A percentile compares a stretch with the other conserved stretches of the same genome.
These are phyloP conservation scores for Clathrospora elynae DNA, from an alignment of 2,329 filamentous ascomycete genomes.

Conservation along the genomic window DNA sequence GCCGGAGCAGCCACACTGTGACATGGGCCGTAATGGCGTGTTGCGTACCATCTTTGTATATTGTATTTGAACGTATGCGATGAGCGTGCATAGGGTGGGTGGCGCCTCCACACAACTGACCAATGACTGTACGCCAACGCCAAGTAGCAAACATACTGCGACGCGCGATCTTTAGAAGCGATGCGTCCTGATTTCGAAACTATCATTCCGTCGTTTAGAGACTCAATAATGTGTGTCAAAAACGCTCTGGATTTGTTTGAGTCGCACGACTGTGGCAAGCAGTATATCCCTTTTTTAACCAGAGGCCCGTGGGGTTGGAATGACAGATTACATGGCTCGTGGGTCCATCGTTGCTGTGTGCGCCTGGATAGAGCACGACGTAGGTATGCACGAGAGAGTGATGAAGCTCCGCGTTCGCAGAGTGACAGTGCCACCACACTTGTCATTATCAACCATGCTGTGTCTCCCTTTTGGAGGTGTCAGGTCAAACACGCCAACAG, in stretches of 20 bases:
- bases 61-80: background rate
- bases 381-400: conserved; percentile 5
- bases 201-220: background rate
- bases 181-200: conserved; percentile 5
- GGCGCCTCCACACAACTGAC: background rate
- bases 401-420: conserved; percentile 14
- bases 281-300: conserved; percentile 1
- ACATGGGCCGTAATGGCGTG: background rate
- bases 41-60: background rate
- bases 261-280: conserved; percentile 3
- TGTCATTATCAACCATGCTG: conserved; percentile 16
- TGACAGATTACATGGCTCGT: conserved; percentile 25
- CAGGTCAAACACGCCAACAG: background rate
- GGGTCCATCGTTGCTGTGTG: conserved; percentile 5
- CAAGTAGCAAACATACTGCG: conserved; percentile 18
- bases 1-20: background rate
- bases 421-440: conserved; percentile 13
- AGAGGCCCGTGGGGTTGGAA: conserved; percentile 3
- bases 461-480: conserved; percentile 6
- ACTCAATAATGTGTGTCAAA: background rate
- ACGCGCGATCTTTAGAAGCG: conserved; percentile 3
- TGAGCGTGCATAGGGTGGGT: background rate
- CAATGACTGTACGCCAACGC: conserved; percentile 4
- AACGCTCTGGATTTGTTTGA: background rate
- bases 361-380: background rate